Evolutionary conservation across 805 yeast genomes (phyloP).

Genomic region (Starmerella apicola): DNA sequence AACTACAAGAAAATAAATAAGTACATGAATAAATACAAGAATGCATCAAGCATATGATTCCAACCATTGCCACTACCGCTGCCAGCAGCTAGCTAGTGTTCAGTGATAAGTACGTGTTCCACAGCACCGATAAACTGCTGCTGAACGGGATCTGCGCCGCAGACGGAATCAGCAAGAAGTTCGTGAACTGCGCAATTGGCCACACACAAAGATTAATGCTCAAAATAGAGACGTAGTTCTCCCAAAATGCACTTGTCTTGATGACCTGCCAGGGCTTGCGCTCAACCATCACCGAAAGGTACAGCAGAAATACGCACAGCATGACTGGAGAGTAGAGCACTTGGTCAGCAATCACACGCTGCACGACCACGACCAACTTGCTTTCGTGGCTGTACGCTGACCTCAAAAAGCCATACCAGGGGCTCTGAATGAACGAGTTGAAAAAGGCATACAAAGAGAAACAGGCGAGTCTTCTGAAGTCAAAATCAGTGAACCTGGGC

Average conservation of each 20-base stretch:
- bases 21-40: no score
- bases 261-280: constrained; percentile 55
- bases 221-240: constrained; percentile 48
- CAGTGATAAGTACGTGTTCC: constrained; percentile 87
- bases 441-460: constrained; percentile 81
- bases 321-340: constrained; percentile 80
- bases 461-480: constrained; percentile 58
- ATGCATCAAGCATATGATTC: no score
- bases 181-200: constrained; percentile 76
- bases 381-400: constrained; percentile 62
- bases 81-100: constrained; percentile 39
- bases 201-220: constrained; percentile 72
- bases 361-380: constrained; percentile 62
- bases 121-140: constrained; percentile 71
- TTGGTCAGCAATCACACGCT: constrained; percentile 84
- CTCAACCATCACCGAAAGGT: constrained; percentile 72
- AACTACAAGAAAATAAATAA: no score
- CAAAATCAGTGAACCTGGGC: constrained; percentile 31
- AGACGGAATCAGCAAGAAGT: constrained; percentile 65
- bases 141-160: constrained; percentile 86
- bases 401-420: constrained; percentile 80
- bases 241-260: constrained; percentile 44
- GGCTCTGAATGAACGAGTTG: constrained; percentile 70
- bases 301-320: constrained; percentile 65
- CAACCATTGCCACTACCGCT: no score